Percentiles rank a stretch among this genome's conserved stretches.
Conservation (phyloP, 306 rosid genomes). For the Cucumis melo region DNA sequence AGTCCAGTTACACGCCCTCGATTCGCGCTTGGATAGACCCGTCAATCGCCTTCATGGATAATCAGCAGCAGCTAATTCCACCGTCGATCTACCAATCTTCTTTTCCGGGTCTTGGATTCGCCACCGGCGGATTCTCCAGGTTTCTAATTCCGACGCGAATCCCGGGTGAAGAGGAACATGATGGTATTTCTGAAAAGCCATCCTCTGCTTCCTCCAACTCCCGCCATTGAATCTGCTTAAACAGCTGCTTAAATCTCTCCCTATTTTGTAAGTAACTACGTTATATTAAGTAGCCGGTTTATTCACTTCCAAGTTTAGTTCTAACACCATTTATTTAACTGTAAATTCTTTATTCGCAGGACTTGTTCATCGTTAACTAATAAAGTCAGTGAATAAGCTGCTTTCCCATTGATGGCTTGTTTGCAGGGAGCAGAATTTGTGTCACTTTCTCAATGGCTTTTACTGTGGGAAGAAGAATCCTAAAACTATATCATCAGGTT, state of each 20-base stretch:
- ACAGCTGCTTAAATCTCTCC: slow-evolving; percentile 3
- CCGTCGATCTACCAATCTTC: slow-evolving; percentile 19
- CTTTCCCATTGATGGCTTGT: background rate
- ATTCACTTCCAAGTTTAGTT: background rate
- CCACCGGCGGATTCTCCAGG: slow-evolving; percentile 48
- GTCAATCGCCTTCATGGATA: slow-evolving; percentile 18
- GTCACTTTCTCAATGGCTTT: background rate
- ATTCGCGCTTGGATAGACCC: slow-evolving; percentile 83
- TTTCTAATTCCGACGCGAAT: slow-evolving; percentile 73
- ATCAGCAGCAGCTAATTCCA: slow-evolving; percentile 24
- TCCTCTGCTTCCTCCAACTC: slow-evolving; percentile 95
- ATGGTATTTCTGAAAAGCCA: slow-evolving; percentile 65
- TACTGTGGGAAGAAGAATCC: background rate
- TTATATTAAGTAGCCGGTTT: background rate
- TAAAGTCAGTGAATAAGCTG: background rate
- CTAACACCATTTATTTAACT: background rate
- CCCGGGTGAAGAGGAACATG: slow-evolving; percentile 81
- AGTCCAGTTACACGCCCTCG: slow-evolving; percentile 88
- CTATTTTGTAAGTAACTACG: background rate
- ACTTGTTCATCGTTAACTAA: background rate
- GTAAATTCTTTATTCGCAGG: background rate
- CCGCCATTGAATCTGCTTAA: slow-evolving; percentile 44
- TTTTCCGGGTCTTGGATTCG: slow-evolving; percentile 44
- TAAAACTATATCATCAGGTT: background rate
- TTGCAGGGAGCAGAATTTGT: background rate